These are phyloP conservation scores for Carnegiea gigantea DNA, from an alignment of 179 eudicot species.

Conservation along the genomic window DNA sequence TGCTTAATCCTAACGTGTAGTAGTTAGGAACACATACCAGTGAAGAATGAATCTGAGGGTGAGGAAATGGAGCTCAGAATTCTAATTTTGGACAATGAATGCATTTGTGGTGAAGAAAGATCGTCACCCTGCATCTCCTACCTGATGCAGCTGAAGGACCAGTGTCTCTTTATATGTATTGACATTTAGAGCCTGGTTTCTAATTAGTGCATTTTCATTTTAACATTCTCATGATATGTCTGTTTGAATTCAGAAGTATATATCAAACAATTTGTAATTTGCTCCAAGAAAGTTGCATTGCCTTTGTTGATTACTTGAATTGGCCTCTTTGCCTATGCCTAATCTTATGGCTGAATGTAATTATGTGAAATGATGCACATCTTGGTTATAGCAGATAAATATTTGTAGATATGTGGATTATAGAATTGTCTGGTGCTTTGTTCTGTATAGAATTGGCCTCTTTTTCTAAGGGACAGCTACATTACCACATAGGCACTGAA, in stretches of 20 bases:
- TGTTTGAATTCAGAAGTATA: background rate
- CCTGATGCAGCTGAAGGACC: background rate
- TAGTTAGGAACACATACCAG: too few relatives aligned
- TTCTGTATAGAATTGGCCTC: background rate
- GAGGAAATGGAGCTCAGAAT: too few relatives aligned
- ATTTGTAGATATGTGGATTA: background rate
- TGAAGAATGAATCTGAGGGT: too few relatives aligned
- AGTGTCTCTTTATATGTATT: background rate
- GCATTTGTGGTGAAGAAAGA: background rate
- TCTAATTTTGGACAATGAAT: background rate
- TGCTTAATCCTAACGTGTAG: too few relatives aligned
- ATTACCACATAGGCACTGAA: too few relatives aligned
- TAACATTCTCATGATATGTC: background rate
- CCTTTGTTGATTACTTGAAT: too few relatives aligned
- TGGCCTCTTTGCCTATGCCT: background rate
- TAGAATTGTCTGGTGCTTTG: background rate
- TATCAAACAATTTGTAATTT: too few relatives aligned
- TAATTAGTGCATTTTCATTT: background rate
- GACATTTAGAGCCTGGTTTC: background rate
- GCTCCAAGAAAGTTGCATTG: too few relatives aligned
- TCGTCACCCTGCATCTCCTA: background rate
- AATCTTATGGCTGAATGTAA: background rate
- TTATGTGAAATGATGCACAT: background rate
- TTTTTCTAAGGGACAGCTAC: too few relatives aligned
- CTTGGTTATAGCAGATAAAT: background rate